Percentiles rank a stretch among this genome's conserved stretches.
Evolutionary conservation across 768 basidiomycete species (phyloP).

Genomic region (Neoboletus brunneissimus): DNA sequence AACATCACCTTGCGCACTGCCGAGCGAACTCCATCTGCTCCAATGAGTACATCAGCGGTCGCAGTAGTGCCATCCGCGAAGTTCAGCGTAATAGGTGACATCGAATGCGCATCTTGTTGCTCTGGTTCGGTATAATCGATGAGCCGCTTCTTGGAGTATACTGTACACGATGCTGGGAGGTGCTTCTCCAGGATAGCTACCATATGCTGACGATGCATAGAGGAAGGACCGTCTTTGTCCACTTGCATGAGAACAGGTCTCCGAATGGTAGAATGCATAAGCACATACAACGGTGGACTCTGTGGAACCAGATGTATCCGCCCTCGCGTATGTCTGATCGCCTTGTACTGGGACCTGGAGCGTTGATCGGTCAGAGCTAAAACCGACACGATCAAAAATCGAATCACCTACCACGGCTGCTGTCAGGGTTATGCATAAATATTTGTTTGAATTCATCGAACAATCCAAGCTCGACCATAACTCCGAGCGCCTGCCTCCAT

Average conservation of each 20-base stretch:
- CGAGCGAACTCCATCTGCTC: too few species aligned
- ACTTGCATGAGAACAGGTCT: too few species aligned
- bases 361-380: neutral
- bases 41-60: constrained; percentile 15
- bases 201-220: constrained; percentile 26
- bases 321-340: constrained; percentile 32
- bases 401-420: neutral
- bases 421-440: constrained; percentile 8
- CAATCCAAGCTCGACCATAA: constrained; percentile 43
- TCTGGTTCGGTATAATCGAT: constrained; percentile 9
- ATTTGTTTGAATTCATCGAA: constrained; percentile 31
- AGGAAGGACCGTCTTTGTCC: constrained; percentile 4
- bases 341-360: neutral
- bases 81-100: constrained; percentile 4
- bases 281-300: constrained; percentile 23
- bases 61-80: constrained; percentile 19
- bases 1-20: too few species aligned
- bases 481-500: constrained; percentile 44
- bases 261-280: too few species aligned
- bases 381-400: too few species aligned
- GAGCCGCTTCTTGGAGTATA: constrained; percentile 22
- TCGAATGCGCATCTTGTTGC: constrained; percentile 27
- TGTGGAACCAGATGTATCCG: constrained; percentile 30
- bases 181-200: constrained; percentile 15
- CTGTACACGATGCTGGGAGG: constrained; percentile 19